phyloP scores from a whole-genome alignment of 495 filamentous ascomycete species.

The Trypethelium eluteriae region DNA sequence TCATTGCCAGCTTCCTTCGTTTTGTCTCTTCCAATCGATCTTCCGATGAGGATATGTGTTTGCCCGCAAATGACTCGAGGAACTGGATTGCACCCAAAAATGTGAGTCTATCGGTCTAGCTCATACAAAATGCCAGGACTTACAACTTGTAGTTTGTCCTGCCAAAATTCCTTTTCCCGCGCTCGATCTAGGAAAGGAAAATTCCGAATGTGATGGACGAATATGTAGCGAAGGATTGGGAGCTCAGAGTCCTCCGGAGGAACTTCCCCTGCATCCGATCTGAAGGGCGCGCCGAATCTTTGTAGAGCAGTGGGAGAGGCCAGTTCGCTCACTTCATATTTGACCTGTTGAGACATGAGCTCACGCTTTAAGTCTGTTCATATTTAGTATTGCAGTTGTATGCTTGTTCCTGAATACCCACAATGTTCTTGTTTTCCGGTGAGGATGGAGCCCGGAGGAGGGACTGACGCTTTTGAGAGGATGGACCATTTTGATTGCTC shows the following conservation, averaged over 20 bases:
- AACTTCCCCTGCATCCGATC: conserved; percentile 84
- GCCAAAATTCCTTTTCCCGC: conserved; percentile 98
- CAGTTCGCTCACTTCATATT: conserved; percentile 80
- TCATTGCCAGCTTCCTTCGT: conserved; percentile 79
- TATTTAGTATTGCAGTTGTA: conserved; percentile 27
- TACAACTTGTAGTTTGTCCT: conserved; percentile 93
- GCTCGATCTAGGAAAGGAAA: conserved; percentile 96
- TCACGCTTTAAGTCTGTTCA: conserved; percentile 88
- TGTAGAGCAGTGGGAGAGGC: conserved; percentile 90
- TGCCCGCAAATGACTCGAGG: conserved; percentile 94
- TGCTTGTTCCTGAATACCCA: conserved; percentile 38
- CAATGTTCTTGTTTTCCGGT: conserved; percentile 99
- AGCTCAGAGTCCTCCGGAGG: conserved; percentile 89
- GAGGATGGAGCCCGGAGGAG: conserved; percentile 51
- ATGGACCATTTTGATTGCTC: conserved; percentile 19
- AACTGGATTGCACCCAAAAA: conserved; percentile 51
- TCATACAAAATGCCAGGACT: conserved; percentile 32
- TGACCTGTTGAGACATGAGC: conserved; percentile 80
- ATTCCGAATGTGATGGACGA: conserved; percentile 94
- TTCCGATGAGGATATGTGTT: conserved; percentile 93
- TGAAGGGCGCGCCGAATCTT: conserved; percentile 91
- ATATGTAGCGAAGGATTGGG: conserved; percentile 90
- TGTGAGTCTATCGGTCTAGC: not conserved
- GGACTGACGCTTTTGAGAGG: conserved; percentile 28
- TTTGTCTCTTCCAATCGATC: conserved; percentile 95